Percentiles rank a stretch among this genome's conserved stretches.
Conservation (phyloP, 495 filamentous ascomycete species). For the Talaromyces trachyspermus region DNA sequence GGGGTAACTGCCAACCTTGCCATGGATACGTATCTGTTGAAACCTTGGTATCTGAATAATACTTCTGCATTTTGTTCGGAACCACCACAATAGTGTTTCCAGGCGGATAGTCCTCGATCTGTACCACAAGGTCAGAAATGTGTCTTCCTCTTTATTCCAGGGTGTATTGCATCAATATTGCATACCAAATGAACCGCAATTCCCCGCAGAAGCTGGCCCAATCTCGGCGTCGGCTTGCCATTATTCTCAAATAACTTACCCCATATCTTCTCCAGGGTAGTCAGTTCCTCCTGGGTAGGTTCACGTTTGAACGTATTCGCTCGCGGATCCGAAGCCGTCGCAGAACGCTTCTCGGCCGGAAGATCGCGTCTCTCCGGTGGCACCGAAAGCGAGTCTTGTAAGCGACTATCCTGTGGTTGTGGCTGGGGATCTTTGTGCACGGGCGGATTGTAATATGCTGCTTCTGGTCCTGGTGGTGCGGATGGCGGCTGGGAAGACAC, state of each 20-base stretch:
- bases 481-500: constrained; percentile 8
- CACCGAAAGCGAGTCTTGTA: constrained; percentile 7
- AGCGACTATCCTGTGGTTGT: not conserved
- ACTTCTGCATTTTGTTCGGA: constrained; percentile 69
- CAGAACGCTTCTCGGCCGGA: constrained; percentile 15
- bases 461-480: constrained; percentile 15
- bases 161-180: constrained; percentile 7
- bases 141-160: not conserved
- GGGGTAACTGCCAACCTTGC: constrained; percentile 38
- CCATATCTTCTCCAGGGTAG: constrained; percentile 66
- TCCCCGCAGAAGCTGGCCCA: constrained; percentile 66
- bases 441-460: constrained; percentile 4
- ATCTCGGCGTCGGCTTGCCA: constrained; percentile 57
- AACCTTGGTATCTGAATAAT: constrained; percentile 62
- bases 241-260: constrained; percentile 68
- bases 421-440: constrained; percentile 11
- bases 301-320: constrained; percentile 38
- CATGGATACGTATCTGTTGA: constrained; percentile 60
- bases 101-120: constrained; percentile 75
- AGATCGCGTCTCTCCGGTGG: constrained; percentile 12
- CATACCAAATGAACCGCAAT: constrained; percentile 73
- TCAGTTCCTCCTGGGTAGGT: constrained; percentile 44
- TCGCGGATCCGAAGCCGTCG: constrained; percentile 24
- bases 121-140: constrained; percentile 16
- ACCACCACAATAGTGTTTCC: constrained; percentile 71